Base-by-base conservation (phyloP, 2,329 filamentous ascomycete species). In the Claviceps sp. region DNA sequence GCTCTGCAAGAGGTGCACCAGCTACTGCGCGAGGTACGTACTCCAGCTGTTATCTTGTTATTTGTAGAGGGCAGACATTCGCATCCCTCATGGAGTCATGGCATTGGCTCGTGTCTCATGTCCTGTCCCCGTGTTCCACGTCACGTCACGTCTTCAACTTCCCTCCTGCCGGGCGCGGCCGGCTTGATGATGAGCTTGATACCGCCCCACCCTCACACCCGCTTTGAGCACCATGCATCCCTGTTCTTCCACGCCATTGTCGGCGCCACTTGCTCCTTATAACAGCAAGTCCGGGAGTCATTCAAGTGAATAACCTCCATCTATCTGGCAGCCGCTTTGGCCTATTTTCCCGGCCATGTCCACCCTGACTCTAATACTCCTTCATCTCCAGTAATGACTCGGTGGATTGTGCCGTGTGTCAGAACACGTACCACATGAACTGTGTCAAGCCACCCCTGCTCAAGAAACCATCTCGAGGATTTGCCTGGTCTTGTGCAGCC, bases 351-450 rank as follows among this genome's bases (percentile, higher is more conserved):
- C n/a, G 24, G n/a, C 26, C 17, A 34, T 37, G 16, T 11, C 19
- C 38, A 49, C 37, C 42, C 39, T 30, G 22, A 34, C 26, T 45
- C 48, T 50, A 40, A 50, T 22, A 45, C 13, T 40, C 4, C 38
- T 48, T 44, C 13, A 14, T 22, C 17, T 46, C 5, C 63, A 94
- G 88, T 62, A 85, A 87, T 66, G 89, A 97, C 70, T 97, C 93
- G 41, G 93, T 97, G 24, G 91, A 97, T 67, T 98, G 93, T 68
- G 93, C 91, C 45, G 89, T 96, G 52, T 98, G 93, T 68, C 81
- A 84, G 64, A 84, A 89, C 66, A 97, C 91, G 14, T 98, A 96
- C 70, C 93, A 98, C 72, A 97, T 98, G 91, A 88, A 90, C 62
- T 98, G 93, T 67, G 93, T 98, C 52, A 85, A 86, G 55, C 93